Evolutionary conservation across 352 stramenopile species (phyloP).

Genomic region (Blastocystis sp.): DNA sequence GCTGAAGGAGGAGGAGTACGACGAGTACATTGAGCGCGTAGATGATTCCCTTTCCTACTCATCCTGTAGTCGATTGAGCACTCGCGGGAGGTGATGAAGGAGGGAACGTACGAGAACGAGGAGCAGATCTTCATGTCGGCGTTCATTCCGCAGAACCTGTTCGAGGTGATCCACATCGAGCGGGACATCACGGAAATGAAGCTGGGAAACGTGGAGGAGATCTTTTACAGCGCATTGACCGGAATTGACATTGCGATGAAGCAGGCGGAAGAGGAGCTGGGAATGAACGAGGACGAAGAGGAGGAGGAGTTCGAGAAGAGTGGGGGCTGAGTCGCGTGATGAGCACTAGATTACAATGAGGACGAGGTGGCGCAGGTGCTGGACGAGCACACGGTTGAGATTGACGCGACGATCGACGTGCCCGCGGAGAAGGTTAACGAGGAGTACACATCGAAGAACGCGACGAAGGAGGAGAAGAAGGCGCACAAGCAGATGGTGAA

Average conservation of each 20-base stretch:
- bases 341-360: conserved; percentile 68
- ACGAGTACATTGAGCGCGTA: conserved; percentile 15
- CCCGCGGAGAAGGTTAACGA: conserved; percentile 76
- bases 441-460: conserved; percentile 74
- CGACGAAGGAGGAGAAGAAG: conserved; percentile 84
- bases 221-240: conserved; percentile 76
- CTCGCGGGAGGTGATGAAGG: conserved; percentile 22
- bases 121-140: conserved; percentile 83
- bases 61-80: conserved; percentile 61
- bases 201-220: conserved; percentile 78
- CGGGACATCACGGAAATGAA: conserved; percentile 77
- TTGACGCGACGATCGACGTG: conserved; percentile 71
- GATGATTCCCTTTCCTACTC: too few species aligned
- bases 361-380: conserved; percentile 70
- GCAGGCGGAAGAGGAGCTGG: conserved; percentile 77
- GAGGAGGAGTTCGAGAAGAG: conserved; percentile 66
- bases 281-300: conserved; percentile 74
- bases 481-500: conserved; percentile 91
- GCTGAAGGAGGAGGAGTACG: conserved; percentile 70
- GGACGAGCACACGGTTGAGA: conserved; percentile 68
- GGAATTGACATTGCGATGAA: conserved; percentile 75
- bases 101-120: conserved; percentile 55
- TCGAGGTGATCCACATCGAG: conserved; percentile 74
- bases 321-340: conserved; percentile 30
- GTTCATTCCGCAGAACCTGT: conserved; percentile 85